These are phyloP conservation scores for Penicillium odoratum DNA, from an alignment of 495 filamentous ascomycete species.

Conservation along the genomic window DNA sequence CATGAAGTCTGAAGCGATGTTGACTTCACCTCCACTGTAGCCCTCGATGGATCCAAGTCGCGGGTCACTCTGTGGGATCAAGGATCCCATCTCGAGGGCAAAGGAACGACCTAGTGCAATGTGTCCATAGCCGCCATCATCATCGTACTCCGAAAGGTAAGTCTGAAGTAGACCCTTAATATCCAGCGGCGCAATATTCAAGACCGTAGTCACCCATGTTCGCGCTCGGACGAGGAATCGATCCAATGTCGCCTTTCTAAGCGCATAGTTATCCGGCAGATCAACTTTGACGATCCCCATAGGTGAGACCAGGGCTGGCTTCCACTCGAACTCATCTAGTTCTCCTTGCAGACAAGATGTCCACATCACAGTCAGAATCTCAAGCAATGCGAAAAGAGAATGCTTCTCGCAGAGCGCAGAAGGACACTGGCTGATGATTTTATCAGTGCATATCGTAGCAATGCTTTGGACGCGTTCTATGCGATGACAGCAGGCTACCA, in stretches of 20 bases:
- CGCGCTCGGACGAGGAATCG: conserved; percentile 76
- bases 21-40: conserved; percentile 68
- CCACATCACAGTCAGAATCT: conserved; percentile 93
- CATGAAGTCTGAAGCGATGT: conserved; percentile 92
- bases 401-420: conserved; percentile 86
- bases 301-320: conserved; percentile 71
- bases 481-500: conserved; percentile 87
- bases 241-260: conserved; percentile 74
- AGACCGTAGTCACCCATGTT: conserved; percentile 72
- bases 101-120: conserved; percentile 94
- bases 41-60: conserved; percentile 73
- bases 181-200: conserved; percentile 88
- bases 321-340: conserved; percentile 88
- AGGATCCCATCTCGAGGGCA: conserved; percentile 85
- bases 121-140: conserved; percentile 82
- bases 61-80: conserved; percentile 86
- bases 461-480: conserved; percentile 85
- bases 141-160: conserved; percentile 90
- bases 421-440: conserved; percentile 77
- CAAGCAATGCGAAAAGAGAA: conserved; percentile 87
- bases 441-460: conserved; percentile 77
- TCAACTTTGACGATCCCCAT: conserved; percentile 78
- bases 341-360: conserved; percentile 89
- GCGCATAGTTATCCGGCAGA: conserved; percentile 82
- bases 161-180: conserved; percentile 91